Evolutionary conservation across 75 land plant genomes (phyloP), one percentile per base, ranked within the genome.

Genomic region (Selaginella tamariscina): DNA sequence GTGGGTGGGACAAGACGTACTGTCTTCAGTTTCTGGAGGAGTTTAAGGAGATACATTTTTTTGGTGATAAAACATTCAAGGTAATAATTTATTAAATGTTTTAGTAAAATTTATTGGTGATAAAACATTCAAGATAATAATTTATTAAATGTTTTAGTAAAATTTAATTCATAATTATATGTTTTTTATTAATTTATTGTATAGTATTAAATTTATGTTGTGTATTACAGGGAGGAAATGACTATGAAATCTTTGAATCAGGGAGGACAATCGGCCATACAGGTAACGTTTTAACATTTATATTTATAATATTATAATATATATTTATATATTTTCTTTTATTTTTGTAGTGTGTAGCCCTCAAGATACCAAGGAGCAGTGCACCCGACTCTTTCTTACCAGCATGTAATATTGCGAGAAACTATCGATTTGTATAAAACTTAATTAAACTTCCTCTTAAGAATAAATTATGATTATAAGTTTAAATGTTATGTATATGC

Each of bases 41-140:
- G 0, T 93, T 86, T 65, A 68, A 78, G 11, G 98, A 89, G 74
- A 89, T 93, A 28, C 98, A 93, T 77, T 93, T 93, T 56, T 93
- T 89, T 80, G 98, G 98, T 0, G 98, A 93, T 68, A 93, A 93
- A 75, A 89, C 96, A 2, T 93, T 86, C 80, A 80, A 89, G 98
- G 98, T 85, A 70, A 15, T 27, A 2, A 30, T 32, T 27, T 28
- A 23, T 24, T 32, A 1, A 28, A 22, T n/a, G 0, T 56, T 30
- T 28, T 2, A 59, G 24, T 27, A 59, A 31, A 22, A 21, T 67
- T 44, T 2, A n/a, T 33, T 22, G 1, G 44, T 1, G 56, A 5
- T 2, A 2, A 32, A 2, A 32, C 9, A 8, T 65, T 21, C 66
- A 65, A 54, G 24, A 2, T 27, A 54, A 44, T 54, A 2, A 13